Evolutionary conservation across 106 monocot genomes (phyloP), one percentile per base, ranked within the genome.

Genomic region (Dioscorea zingiberensis): DNA sequence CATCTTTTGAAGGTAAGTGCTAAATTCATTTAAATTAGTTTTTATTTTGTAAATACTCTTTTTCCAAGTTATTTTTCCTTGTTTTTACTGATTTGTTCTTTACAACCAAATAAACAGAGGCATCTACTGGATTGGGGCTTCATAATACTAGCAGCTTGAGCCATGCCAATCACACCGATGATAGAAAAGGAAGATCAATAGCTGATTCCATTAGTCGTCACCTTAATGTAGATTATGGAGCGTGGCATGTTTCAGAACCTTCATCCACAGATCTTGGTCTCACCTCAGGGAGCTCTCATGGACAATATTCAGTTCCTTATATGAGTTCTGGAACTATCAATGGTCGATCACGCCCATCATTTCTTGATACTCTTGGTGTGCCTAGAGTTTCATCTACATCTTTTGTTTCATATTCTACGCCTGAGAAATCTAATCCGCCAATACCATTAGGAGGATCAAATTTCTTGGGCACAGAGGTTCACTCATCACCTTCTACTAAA

Each of bases 361-460:
- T 99, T 73, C 93, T 89, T 78, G 89, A 93, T 54, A 77, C 89
- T 22, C 48, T 99, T 74, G 89, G 86, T 59, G 76, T 82, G 15
- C 69, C 81, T 51, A 75, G 71, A 62, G 80, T 19, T 48, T 70
- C 84, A 54, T 80, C 83, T 56, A 69, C 13, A 25, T 74, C 79
- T 59, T 44, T 68, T 72, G 65, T 27, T 19, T 51, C 67, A 60
- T 66, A 47, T 58, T 44, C 19, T 14, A 66, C 77, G 48, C 32
- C 69, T 45, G 72, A 47, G 47, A 84, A 84, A 46, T 32, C 60
- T 58, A 74, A 82, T 62, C 62, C 62, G n/a, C 27, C 59, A 55
- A 55, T 60, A 32, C 60, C 75, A 45, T 38, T 38, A 38, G 38
- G 38, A 38, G 74, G 66, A 61, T 67, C 71, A 58, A 71, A 73